A percentile compares a stretch with the other conserved stretches of the same genome.
These are phyloP conservation scores for Colletotrichum plurivorum DNA, from an alignment of 2,329 filamentous ascomycete genomes.

Conservation along the genomic window DNA sequence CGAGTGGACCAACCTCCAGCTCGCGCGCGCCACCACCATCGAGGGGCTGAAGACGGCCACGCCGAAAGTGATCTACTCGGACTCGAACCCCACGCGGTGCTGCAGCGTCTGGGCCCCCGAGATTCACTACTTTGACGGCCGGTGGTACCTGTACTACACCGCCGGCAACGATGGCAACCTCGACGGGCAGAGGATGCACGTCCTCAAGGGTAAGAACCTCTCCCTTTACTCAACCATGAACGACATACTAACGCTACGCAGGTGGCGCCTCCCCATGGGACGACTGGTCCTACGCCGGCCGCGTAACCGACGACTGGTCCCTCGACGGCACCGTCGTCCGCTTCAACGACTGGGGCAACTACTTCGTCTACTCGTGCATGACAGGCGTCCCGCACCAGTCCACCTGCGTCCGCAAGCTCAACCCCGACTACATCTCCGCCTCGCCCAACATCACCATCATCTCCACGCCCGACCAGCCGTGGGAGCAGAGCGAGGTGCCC, in stretches of 20 bases:
- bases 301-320: slow-evolving; percentile 63
- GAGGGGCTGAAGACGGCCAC: slow-evolving; percentile 68
- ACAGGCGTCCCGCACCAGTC: slow-evolving; percentile 55
- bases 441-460: slow-evolving; percentile 61
- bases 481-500: slow-evolving; percentile 63
- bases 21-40: slow-evolving; percentile 68
- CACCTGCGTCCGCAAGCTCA: slow-evolving; percentile 56
- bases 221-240: not conserved
- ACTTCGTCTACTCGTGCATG: slow-evolving; percentile 69
- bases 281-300: slow-evolving; percentile 62
- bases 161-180: slow-evolving; percentile 62
- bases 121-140: slow-evolving; percentile 63
- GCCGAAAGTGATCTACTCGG: slow-evolving; percentile 65
- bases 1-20: slow-evolving; percentile 68
- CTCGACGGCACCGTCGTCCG: slow-evolving; percentile 69
- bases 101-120: slow-evolving; percentile 73
- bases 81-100: slow-evolving; percentile 60
- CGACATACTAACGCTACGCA: slow-evolving; percentile 39
- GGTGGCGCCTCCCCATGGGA: slow-evolving; percentile 68
- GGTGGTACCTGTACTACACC: slow-evolving; percentile 71
- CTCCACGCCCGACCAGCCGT: slow-evolving; percentile 64
- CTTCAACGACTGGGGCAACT: slow-evolving; percentile 61
- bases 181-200: slow-evolving; percentile 65
- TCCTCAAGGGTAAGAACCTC: slow-evolving; percentile 59
- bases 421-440: slow-evolving; percentile 56